phyloP scores from a whole-genome alignment of 257 asterid genomes.

The Solanum clarkiae region DNA sequence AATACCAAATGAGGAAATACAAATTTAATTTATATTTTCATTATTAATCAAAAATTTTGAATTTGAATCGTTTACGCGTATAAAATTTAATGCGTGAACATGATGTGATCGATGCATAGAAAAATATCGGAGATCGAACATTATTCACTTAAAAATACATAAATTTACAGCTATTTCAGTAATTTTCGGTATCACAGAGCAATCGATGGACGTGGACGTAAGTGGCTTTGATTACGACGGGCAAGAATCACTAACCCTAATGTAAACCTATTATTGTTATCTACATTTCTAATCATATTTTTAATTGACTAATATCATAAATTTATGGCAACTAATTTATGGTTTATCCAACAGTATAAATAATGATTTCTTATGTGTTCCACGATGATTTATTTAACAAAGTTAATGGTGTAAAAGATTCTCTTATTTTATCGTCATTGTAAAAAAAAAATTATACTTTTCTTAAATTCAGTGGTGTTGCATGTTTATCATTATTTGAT shows the following conservation, averaged over 20 bases:
- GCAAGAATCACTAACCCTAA: not conserved
- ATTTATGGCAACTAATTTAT: not conserved
- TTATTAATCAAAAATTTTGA: not conserved
- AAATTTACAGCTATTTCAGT: constrained; percentile 3
- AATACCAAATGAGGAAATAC: constrained; percentile 47
- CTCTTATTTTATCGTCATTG: not conserved
- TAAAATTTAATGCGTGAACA: no score
- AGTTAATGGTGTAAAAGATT: not conserved
- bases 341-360: not conserved
- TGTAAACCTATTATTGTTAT: not conserved
- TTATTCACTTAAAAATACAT: no score
- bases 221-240: constrained; percentile 7
- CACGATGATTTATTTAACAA: not conserved
- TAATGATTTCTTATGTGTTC: not conserved
- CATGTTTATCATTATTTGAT: not conserved
- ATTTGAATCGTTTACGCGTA: not conserved
- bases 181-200: constrained; percentile 18
- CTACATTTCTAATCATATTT: not conserved
- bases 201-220: constrained; percentile 24
- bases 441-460: not conserved
- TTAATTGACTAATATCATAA: not conserved
- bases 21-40: not conserved
- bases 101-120: no score
- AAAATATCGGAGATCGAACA: no score
- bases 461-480: not conserved